A percentile compares a stretch with the other conserved stretches of the same genome.
These are phyloP conservation scores for Centella asiatica DNA, from an alignment of 129 eudicot species.

Conservation along the genomic window DNA sequence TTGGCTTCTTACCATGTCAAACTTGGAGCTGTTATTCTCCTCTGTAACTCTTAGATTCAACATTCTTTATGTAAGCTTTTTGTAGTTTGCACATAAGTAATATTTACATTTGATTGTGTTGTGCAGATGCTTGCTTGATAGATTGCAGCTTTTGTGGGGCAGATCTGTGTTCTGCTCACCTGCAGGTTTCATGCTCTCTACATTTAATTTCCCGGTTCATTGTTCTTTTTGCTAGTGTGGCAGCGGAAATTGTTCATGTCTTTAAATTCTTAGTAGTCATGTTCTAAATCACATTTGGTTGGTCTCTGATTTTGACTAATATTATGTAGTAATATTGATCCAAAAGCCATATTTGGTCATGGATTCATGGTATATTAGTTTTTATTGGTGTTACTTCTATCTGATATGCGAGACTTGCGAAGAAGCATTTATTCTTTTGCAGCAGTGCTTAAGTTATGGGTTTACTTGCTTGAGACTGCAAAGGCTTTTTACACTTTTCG, in stretches of 20 bases:
- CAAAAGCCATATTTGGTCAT: too few species aligned
- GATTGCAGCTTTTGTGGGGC: slow-evolving; percentile 97
- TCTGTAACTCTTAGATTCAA: not conserved
- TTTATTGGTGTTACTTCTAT: not conserved
- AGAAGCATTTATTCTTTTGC: not conserved
- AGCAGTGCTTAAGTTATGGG: not conserved
- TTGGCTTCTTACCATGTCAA: not conserved
- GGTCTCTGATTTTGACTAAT: too few species aligned
- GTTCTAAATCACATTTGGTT: too few species aligned
- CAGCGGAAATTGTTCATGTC: not conserved
- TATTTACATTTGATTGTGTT: not conserved
- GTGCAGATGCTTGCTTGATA: slow-evolving; percentile 83
- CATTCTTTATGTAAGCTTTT: not conserved
- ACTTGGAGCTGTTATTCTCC: slow-evolving; percentile 1
- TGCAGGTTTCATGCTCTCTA: slow-evolving; percentile 42
- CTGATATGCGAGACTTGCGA: not conserved
- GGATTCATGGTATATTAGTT: not conserved
- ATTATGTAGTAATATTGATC: too few species aligned
- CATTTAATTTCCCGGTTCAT: not conserved
- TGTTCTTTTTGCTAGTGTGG: not conserved
- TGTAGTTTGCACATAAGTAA: not conserved
- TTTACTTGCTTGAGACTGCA: not conserved
- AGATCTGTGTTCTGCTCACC: slow-evolving; percentile 87
- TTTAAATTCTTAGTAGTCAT: too few species aligned
- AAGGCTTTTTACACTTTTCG: too few species aligned